phyloP scores from a whole-genome alignment of 345 rosid species.

The Populus tremula region DNA sequence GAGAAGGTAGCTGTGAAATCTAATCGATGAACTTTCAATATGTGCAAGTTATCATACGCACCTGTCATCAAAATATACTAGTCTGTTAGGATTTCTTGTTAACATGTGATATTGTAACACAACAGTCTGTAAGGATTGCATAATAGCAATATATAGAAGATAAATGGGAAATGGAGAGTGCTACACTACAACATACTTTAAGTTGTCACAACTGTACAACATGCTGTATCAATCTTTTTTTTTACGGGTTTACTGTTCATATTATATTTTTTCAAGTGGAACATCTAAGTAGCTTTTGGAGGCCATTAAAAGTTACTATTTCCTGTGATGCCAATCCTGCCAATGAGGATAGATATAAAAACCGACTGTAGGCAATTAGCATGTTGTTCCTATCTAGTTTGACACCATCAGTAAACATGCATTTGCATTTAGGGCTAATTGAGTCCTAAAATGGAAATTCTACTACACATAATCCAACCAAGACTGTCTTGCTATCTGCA shows the following conservation, averaged over 20 bases:
- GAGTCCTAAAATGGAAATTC: background rate
- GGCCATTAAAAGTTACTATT: background rate
- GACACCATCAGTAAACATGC: background rate
- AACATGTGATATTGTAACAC: background rate
- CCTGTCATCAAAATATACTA: background rate
- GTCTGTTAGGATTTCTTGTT: background rate
- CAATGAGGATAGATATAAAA: background rate
- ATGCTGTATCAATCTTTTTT: background rate
- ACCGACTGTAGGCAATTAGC: background rate
- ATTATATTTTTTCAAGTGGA: background rate
- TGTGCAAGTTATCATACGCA: background rate
- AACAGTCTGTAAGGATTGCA: background rate
- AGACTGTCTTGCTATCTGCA: background rate
- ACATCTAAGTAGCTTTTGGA: background rate
- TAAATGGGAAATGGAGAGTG: background rate
- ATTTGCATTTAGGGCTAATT: background rate
- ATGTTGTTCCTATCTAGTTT: background rate
- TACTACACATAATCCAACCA: background rate
- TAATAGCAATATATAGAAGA: background rate
- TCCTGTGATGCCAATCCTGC: background rate
- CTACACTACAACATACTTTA: background rate
- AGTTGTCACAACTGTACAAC: background rate
- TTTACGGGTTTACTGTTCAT: background rate
- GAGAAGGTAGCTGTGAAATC: constrained; percentile 50
- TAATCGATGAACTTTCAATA: background rate